Conservation (phyloP, 164 flowering plant genomes). For the Brasenia schreberi region DNA sequence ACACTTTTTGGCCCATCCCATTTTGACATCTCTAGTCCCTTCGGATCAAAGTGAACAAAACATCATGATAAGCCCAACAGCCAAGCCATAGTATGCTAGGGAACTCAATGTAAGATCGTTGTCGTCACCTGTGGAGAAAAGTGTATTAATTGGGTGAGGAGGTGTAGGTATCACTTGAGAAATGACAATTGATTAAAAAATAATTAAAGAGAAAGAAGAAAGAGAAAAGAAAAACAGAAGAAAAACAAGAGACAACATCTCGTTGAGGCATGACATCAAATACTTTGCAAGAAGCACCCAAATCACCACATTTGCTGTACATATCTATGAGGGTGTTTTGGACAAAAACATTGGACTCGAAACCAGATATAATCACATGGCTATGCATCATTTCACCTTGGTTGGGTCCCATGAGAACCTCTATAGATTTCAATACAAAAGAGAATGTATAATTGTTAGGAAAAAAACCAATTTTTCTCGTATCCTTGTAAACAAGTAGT, state of each 20-base stretch:
- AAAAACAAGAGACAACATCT: conserved; percentile 18
- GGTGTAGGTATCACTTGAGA: too few relatives aligned
- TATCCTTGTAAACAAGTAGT: conserved; percentile 16
- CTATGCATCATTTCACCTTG: conserved; percentile 25
- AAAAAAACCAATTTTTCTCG: conserved; percentile 11
- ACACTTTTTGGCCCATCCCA: too few relatives aligned
- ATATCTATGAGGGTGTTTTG: conserved; percentile 29
- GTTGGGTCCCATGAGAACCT: conserved; percentile 7
- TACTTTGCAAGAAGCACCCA: conserved; percentile 22
- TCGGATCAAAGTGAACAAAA: too few relatives aligned
- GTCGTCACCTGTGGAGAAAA: too few relatives aligned
- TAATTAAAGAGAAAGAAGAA: too few relatives aligned
- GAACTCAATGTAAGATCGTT: too few relatives aligned
- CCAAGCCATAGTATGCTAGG: too few relatives aligned
- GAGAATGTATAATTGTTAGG: conserved; percentile 36
- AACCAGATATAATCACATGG: conserved; percentile 28
- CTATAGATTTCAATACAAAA: conserved; percentile 25
- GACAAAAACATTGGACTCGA: conserved; percentile 26
- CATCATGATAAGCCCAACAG: too few relatives aligned
- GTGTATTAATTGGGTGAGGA: too few relatives aligned
- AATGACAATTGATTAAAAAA: too few relatives aligned
- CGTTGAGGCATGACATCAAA: conserved; percentile 25
- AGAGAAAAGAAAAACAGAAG: too few relatives aligned
- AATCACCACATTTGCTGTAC: conserved; percentile 27
- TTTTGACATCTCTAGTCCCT: too few relatives aligned